Base-by-base conservation (phyloP, 2,329 filamentous ascomycete species). In the Stemphylium beticola region DNA sequence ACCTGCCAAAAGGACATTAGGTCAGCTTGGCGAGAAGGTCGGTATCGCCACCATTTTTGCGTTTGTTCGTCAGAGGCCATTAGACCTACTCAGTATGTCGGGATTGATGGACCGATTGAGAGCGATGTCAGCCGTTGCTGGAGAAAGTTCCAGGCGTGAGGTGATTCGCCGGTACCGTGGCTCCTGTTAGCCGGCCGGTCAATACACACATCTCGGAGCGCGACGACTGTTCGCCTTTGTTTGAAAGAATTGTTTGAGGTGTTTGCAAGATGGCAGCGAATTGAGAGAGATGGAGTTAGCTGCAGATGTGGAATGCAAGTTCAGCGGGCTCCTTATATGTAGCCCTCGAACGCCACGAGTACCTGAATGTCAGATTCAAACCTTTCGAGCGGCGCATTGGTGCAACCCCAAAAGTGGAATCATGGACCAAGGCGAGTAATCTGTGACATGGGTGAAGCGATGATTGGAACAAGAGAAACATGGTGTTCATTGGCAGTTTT, bases 1-100 rank as follows among this genome's bases (percentile, higher is more conserved):
- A 72, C 71, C 71, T 73, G 66, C 71, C 66, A 36, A 52, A 72
- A 65, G 36, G 49, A 56, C 43, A 43, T 51, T 63, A 64, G 53
- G 18, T 57, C 17, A 39, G 37, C 66, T 69, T 70, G 66, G 66
- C 63, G 24, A 38, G 51, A 50, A 52, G 26, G 34, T 49, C 33
- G 44, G 33, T 48, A 49, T 55, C 37, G 49, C 38, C 42, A 53
- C 24, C 26, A 40, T 31, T 18, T 9, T 29, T 0, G 11, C 18
- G 31, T 36, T 9, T 53, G 32, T 17, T 22, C 11, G 32, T 22
- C 4, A 36, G 20, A 34, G 17, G 24, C 20, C n/a, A 36, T 20
- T 18, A 12, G n/a, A 9, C 7, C 10, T 15, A 14, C 14, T 20
- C 18, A 4, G 14, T 15, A 4, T 26, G 20, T 6, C 32, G 18